Evolutionary conservation across 129 eudicot species (phyloP).

Genomic region (Artemisia tridentata): DNA sequence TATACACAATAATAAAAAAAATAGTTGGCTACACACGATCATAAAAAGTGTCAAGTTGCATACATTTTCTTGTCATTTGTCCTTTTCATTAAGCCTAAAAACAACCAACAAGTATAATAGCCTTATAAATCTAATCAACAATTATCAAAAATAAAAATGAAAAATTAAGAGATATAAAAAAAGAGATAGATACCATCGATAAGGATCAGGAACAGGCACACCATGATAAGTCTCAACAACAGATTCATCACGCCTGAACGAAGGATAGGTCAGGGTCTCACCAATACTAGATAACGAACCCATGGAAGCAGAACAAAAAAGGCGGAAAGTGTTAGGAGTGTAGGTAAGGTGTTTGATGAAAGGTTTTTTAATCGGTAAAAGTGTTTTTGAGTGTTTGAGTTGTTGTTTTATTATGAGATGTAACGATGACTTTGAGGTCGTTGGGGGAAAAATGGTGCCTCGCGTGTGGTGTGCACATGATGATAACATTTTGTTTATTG

Average conservation of each 20-base stretch:
- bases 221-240: slow-evolving; percentile 88
- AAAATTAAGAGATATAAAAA: not conserved
- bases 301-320: slow-evolving; percentile 37
- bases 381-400: no score
- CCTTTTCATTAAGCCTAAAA: no score
- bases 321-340: slow-evolving; percentile 21
- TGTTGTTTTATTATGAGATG: no score
- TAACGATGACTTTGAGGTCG: slow-evolving; percentile 27
- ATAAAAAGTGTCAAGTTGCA: no score
- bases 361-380: no score
- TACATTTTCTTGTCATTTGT: no score
- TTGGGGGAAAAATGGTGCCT: slow-evolving; percentile 3
- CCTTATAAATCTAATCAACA: not conserved
- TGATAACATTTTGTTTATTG: slow-evolving; percentile 1
- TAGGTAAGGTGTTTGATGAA: slow-evolving; percentile 30
- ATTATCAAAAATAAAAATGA: not conserved
- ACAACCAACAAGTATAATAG: not conserved
- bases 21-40: no score
- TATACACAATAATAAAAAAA: no score
- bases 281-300: slow-evolving; percentile 52
- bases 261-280: slow-evolving; percentile 52
- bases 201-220: slow-evolving; percentile 76
- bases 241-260: slow-evolving; percentile 77
- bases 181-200: slow-evolving; percentile 59
- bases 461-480: slow-evolving; percentile 34